Conservation (phyloP, 495 filamentous ascomycete genomes). For the Pyronema domesticum region DNA sequence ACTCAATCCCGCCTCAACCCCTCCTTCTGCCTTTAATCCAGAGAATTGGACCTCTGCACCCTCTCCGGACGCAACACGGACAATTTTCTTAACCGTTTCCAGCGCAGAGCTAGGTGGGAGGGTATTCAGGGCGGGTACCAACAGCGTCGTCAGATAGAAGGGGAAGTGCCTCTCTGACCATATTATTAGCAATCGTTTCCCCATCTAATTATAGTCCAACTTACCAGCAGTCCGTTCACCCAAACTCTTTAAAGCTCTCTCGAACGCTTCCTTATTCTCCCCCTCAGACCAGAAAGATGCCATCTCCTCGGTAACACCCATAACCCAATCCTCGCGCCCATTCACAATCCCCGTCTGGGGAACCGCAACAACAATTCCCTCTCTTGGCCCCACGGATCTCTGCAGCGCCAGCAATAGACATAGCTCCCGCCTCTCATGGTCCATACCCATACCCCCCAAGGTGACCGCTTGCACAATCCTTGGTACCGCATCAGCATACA, state of each 20-base stretch:
- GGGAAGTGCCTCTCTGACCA: neutral
- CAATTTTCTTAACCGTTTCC: neutral
- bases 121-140: neutral
- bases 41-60: neutral
- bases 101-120: neutral
- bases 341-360: neutral
- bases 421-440: neutral
- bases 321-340: neutral
- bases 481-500: neutral
- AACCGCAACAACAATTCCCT: neutral
- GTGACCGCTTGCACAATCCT: neutral
- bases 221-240: neutral
- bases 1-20: neutral
- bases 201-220: too few species aligned
- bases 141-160: neutral
- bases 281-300: neutral
- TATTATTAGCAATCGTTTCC: neutral
- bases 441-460: neutral
- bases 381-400: neutral
- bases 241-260: neutral
- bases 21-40: neutral
- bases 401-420: neutral
- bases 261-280: neutral
- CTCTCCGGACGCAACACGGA: neutral
- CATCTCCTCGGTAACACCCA: neutral